Conservation (phyloP, 352 stramenopile genomes). For the Thalassiosira livingstoniorum region DNA sequence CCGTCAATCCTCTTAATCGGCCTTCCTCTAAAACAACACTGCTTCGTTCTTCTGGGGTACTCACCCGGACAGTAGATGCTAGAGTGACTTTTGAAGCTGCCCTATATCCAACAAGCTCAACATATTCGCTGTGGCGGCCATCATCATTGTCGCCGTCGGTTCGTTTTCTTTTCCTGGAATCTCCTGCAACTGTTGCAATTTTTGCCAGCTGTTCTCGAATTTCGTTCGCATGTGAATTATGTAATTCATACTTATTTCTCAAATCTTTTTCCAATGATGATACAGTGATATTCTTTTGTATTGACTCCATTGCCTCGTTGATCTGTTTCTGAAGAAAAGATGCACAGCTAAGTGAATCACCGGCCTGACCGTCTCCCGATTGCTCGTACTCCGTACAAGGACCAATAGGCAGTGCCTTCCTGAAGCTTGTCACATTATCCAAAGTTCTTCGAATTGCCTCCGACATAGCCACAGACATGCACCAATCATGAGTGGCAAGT, state of each 20-base stretch:
- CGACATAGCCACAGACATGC: constrained; percentile 64
- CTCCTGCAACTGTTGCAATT: no score
- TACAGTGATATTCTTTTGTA: constrained; percentile 50
- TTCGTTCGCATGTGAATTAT: constrained; percentile 45
- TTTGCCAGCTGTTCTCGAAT: constrained; percentile 46
- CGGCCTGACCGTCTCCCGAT: not conserved
- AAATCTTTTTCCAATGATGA: constrained; percentile 54
- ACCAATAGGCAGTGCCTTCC: constrained; percentile 50
- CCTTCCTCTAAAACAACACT: constrained; percentile 50
- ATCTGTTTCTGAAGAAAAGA: constrained; percentile 34
- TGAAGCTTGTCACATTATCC: constrained; percentile 34
- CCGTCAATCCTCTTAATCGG: constrained; percentile 49
- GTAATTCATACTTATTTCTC: constrained; percentile 39
- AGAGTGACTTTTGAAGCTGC: constrained; percentile 34
- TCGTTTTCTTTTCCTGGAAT: constrained; percentile 34
- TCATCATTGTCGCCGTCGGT: not conserved
- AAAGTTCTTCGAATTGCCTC: constrained; percentile 47
- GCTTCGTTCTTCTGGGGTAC: constrained; percentile 49
- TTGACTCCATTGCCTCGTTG: constrained; percentile 23
- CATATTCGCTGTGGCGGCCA: not conserved
- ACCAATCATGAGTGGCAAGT: constrained; percentile 85
- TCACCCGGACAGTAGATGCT: constrained; percentile 39
- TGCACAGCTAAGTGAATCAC: not conserved
- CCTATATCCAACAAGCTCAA: constrained; percentile 28
- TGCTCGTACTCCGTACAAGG: constrained; percentile 35